A percentile compares a stretch with the other conserved stretches of the same genome.
These are phyloP conservation scores for Rhodotorula paludigena DNA, from an alignment of 768 basidiomycete species.

Conservation along the genomic window DNA sequence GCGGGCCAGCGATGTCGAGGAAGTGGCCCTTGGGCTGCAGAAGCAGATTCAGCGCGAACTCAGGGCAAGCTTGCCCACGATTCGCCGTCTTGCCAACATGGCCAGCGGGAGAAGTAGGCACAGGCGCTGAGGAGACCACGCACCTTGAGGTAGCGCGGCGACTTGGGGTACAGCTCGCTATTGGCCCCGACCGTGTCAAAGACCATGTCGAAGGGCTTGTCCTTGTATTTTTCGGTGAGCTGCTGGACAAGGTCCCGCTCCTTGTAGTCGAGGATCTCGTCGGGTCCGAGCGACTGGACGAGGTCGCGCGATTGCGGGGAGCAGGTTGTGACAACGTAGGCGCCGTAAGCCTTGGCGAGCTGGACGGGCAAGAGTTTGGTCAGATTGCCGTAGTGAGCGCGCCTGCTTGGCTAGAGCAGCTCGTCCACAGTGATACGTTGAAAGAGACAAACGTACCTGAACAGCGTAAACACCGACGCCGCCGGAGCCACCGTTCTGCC, in stretches of 20 bases:
- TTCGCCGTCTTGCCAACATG: too few relatives aligned
- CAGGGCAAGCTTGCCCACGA: neutral
- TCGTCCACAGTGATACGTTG: neutral
- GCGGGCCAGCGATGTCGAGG: slow-evolving; percentile 51
- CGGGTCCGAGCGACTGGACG: slow-evolving; percentile 13
- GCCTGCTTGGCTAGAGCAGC: neutral
- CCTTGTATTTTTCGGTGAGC: slow-evolving; percentile 1
- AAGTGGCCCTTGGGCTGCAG: slow-evolving; percentile 48
- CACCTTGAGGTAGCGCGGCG: neutral
- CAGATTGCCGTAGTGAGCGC: neutral
- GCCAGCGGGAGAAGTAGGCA: neutral
- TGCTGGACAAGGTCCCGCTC: slow-evolving; percentile 5
- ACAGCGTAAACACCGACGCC: slow-evolving; percentile 23
- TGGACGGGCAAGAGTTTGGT: too few relatives aligned
- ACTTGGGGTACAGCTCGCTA: slow-evolving; percentile 56
- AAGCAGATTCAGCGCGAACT: neutral
- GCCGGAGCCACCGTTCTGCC: slow-evolving; percentile 29
- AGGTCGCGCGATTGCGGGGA: slow-evolving; percentile 21
- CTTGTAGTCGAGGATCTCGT: slow-evolving; percentile 27
- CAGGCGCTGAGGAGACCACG: too few relatives aligned
- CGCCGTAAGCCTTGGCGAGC: slow-evolving; percentile 29
- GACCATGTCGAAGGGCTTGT: slow-evolving; percentile 55
- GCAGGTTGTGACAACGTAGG: slow-evolving; percentile 31
- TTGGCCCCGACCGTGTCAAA: slow-evolving; percentile 53
- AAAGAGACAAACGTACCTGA: slow-evolving; percentile 13